Evolutionary conservation across 2,329 filamentous ascomycete species (phyloP).

Genomic region (Talaromyces sp.): DNA sequence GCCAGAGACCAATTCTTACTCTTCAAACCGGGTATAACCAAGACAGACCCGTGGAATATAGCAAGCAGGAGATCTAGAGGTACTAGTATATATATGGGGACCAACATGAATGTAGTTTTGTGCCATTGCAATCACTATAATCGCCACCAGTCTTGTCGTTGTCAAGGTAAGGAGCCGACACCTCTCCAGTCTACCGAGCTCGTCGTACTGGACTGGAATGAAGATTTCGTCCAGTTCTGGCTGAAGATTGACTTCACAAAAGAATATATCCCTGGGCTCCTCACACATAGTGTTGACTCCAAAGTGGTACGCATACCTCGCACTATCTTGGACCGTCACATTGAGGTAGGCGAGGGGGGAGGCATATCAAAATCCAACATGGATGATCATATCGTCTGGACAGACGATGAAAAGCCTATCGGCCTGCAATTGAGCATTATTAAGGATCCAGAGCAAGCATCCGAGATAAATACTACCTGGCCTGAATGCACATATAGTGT

Average conservation of each 20-base stretch:
- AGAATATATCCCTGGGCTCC: background rate
- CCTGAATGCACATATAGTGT: too few species aligned
- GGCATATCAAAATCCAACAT: background rate
- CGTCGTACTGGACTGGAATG: constrained; percentile 3
- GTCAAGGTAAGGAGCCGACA: background rate
- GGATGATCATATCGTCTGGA: background rate
- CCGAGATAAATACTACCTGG: too few species aligned
- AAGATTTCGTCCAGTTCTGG: constrained; percentile 8
- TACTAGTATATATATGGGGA: too few species aligned
- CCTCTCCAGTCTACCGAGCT: background rate
- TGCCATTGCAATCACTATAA: too few species aligned
- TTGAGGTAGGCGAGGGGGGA: background rate
- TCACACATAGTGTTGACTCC: background rate
- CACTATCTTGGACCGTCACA: background rate
- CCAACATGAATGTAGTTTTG: too few species aligned
- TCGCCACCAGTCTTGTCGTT: too few species aligned
- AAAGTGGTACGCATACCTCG: background rate
- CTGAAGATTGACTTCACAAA: background rate
- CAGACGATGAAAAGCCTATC: background rate
- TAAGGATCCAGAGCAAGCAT: background rate
- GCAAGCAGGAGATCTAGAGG: too few species aligned
- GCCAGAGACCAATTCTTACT: too few species aligned
- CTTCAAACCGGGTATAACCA: too few species aligned
- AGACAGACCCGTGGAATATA: too few species aligned
- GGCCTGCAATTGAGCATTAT: background rate